Percentiles rank a stretch among this genome's conserved stretches.
phyloP scores from a whole-genome alignment of 1,284 basidiomycete species.

The Puccinia coronata region DNA sequence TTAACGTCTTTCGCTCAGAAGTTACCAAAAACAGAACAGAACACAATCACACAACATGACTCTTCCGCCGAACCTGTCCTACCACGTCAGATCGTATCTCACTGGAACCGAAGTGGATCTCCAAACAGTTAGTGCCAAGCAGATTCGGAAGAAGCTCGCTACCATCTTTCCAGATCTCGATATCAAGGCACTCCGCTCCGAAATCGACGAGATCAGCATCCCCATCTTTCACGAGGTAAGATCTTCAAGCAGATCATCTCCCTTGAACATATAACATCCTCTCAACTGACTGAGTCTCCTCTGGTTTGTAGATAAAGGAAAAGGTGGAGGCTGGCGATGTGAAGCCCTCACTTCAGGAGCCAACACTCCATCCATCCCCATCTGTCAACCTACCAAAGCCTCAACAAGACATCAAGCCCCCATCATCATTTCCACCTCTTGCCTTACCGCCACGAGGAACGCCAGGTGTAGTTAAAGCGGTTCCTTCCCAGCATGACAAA shows the following conservation, averaged over 20 bases:
- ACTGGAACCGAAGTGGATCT: slow-evolving; percentile 71
- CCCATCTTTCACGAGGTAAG: slow-evolving; percentile 43
- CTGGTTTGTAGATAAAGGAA: slow-evolving; percentile 18
- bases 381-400: neutral
- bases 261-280: neutral
- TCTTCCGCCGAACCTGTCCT: slow-evolving; percentile 61
- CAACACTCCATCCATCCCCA: neutral
- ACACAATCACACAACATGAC: slow-evolving; percentile 31
- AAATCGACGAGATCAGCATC: slow-evolving; percentile 44
- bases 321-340: slow-evolving; percentile 28
- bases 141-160: slow-evolving; percentile 68
- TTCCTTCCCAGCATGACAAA: neutral
- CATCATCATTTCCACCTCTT: slow-evolving; percentile 11
- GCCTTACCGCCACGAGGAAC: slow-evolving; percentile 33
- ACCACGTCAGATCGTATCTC: slow-evolving; percentile 69
- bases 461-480: slow-evolving; percentile 25
- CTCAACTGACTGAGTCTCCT: neutral
- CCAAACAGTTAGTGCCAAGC: slow-evolving; percentile 72
- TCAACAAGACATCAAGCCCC: neutral
- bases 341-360: neutral
- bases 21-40: neutral
- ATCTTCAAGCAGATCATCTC: neutral
- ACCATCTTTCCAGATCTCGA: slow-evolving; percentile 33
- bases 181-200: slow-evolving; percentile 15
- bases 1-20: too few relatives aligned